Conservation (phyloP, 768 basidiomycete genomes). For the Boletus barrowsii region DNA sequence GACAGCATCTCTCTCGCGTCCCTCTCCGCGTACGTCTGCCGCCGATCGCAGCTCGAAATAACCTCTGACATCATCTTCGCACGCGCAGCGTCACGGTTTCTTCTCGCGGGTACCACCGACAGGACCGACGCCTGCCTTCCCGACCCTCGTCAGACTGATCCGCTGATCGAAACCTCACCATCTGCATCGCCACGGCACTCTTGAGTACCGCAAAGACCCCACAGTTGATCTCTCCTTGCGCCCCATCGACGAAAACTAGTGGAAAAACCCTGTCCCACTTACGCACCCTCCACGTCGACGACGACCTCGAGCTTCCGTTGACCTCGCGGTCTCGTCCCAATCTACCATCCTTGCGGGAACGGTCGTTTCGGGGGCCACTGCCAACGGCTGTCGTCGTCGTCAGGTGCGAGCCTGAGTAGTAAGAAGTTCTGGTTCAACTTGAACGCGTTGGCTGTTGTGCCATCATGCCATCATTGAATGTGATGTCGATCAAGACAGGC, state of each 20-base stretch:
- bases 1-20: no score
- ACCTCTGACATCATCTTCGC: no score
- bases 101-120: no score
- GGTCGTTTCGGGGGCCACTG: no score
- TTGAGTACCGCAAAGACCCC: constrained; percentile 31
- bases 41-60: no score
- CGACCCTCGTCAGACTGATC: no score
- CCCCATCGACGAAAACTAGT: constrained; percentile 30
- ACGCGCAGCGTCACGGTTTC: no score
- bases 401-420: neutral
- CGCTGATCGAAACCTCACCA: no score
- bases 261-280: constrained; percentile 32
- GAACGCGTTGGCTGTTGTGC: constrained; percentile 23
- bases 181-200: constrained; percentile 20
- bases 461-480: constrained; percentile 4
- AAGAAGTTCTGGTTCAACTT: constrained; percentile 15
- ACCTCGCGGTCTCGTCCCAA: constrained; percentile 5
- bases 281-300: constrained; percentile 30
- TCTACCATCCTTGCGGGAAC: neutral
- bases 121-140: no score
- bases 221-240: constrained; percentile 12
- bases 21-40: no score
- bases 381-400: no score
- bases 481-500: constrained; percentile 22
- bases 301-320: constrained; percentile 19